Conservation (phyloP, 2,329 filamentous ascomycete genomes). For the Xylariomycetidae sp. region DNA sequence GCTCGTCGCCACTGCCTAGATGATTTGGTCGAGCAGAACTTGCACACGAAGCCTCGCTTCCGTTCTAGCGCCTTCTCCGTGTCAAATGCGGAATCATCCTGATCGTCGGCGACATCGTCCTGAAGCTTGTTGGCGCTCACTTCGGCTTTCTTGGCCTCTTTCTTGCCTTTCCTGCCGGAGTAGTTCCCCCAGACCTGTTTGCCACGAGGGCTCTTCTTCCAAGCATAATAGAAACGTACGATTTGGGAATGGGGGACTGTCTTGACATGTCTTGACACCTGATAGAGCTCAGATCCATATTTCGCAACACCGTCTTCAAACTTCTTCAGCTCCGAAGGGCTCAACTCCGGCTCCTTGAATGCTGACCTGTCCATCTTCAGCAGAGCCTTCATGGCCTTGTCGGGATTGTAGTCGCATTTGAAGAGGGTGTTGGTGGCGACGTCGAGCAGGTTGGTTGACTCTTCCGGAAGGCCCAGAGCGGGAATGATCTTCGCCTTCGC, state of each 20-base stretch:
- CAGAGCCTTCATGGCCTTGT: slow-evolving; percentile 65
- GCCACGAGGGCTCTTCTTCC: slow-evolving; percentile 90
- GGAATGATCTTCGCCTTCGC: slow-evolving; percentile 55
- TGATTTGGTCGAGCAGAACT: slow-evolving; percentile 75
- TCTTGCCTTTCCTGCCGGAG: slow-evolving; percentile 82
- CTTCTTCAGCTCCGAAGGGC: slow-evolving; percentile 71
- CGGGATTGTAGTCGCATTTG: slow-evolving; percentile 62
- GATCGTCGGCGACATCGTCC: slow-evolving; percentile 86
- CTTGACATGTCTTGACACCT: slow-evolving; percentile 79
- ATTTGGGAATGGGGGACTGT: slow-evolving; percentile 73
- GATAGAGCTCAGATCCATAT: slow-evolving; percentile 83
- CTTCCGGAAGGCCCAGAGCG: slow-evolving; percentile 63
- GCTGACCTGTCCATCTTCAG: slow-evolving; percentile 61
- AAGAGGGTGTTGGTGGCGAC: slow-evolving; percentile 72
- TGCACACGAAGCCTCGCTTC: slow-evolving; percentile 85
- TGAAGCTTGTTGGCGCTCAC: slow-evolving; percentile 69
- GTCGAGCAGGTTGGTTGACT: slow-evolving; percentile 82
- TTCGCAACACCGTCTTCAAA: slow-evolving; percentile 90
- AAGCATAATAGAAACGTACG: slow-evolving; percentile 92
- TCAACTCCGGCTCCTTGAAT: slow-evolving; percentile 80
- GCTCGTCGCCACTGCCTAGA: slow-evolving; percentile 91
- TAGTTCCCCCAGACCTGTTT: slow-evolving; percentile 87
- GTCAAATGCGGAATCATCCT: slow-evolving; percentile 95
- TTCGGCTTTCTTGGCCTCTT: slow-evolving; percentile 70
- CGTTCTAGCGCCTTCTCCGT: slow-evolving; percentile 72